A percentile compares a stretch with the other conserved stretches of the same genome.
These are phyloP conservation scores for Microdochium paspali DNA, from an alignment of 2,329 filamentous ascomycete species.

Conservation along the genomic window DNA sequence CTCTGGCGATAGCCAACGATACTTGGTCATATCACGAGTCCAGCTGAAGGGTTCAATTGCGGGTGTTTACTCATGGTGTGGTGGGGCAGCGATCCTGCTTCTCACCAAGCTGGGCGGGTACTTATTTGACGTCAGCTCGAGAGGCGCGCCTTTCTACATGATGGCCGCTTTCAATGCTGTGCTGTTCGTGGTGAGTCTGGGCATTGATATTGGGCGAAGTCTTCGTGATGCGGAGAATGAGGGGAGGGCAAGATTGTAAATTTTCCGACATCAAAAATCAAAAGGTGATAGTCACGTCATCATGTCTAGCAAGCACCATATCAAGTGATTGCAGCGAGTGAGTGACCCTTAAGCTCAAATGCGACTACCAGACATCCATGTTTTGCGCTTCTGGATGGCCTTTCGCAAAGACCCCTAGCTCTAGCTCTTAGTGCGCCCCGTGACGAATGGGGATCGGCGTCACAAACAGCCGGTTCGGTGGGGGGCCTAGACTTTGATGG, in stretches of 20 bases:
- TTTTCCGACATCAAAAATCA: not conserved
- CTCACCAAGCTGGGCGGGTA: slow-evolving; percentile 86
- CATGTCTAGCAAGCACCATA: too few species aligned
- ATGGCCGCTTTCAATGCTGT: slow-evolving; percentile 82
- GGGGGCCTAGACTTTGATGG: too few species aligned
- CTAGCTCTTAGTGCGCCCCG: too few species aligned
- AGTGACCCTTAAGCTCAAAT: too few species aligned
- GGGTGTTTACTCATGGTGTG: slow-evolving; percentile 85
- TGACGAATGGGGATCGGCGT: too few species aligned
- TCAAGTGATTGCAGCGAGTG: too few species aligned
- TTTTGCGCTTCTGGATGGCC: too few species aligned
- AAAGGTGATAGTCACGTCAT: too few species aligned
- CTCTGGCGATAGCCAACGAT: not conserved
- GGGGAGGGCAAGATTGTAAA: not conserved
- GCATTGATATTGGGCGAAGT: slow-evolving; percentile 30
- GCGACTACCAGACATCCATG: too few species aligned
- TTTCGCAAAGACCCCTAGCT: too few species aligned
- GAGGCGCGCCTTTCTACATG: slow-evolving; percentile 83
- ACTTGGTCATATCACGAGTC: slow-evolving; percentile 34
- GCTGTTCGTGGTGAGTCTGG: slow-evolving; percentile 49
- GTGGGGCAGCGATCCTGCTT: slow-evolving; percentile 80
- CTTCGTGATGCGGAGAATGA: not conserved
- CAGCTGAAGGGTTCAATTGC: slow-evolving; percentile 87
- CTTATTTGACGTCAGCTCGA: slow-evolving; percentile 68
- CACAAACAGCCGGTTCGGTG: too few species aligned